A percentile compares a stretch with the other conserved stretches of the same genome.
phyloP scores from a whole-genome alignment of 768 basidiomycete genomes.

The Phylloporus scabripes region DNA sequence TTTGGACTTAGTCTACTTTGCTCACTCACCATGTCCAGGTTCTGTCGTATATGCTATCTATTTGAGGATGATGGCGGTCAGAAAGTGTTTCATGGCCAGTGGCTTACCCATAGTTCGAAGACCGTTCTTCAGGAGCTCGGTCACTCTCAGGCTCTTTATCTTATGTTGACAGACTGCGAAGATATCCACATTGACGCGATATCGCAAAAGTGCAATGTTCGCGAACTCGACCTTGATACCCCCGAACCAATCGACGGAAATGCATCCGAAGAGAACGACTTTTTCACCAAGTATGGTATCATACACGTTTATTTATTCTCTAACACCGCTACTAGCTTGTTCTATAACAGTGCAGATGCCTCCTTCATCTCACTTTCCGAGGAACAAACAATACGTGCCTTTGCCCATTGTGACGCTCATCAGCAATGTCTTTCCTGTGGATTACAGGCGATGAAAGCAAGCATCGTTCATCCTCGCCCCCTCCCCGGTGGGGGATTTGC shows the following conservation, averaged over 20 bases:
- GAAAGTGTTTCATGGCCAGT: slow-evolving; percentile 66
- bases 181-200: slow-evolving; percentile 52
- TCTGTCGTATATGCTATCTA: slow-evolving; percentile 62
- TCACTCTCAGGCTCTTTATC: slow-evolving; percentile 55
- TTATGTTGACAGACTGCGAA: slow-evolving; percentile 50
- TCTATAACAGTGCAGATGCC: slow-evolving; percentile 45
- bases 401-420: slow-evolving; percentile 28
- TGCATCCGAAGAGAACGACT: slow-evolving; percentile 38
- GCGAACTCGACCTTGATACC: slow-evolving; percentile 36
- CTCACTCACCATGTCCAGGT: slow-evolving; percentile 40
- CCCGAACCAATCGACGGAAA: slow-evolving; percentile 45
- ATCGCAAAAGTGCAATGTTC: slow-evolving; percentile 51
- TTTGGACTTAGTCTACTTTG: neutral
- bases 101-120: slow-evolving; percentile 60
- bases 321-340: slow-evolving; percentile 33
- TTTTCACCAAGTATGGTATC: slow-evolving; percentile 49
- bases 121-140: slow-evolving; percentile 63
- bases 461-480: slow-evolving; percentile 20
- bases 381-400: slow-evolving; percentile 24
- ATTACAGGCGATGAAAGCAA: slow-evolving; percentile 25
- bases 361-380: slow-evolving; percentile 44
- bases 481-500: slow-evolving; percentile 34
- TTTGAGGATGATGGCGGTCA: slow-evolving; percentile 37
- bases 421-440: slow-evolving; percentile 51
- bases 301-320: neutral